phyloP scores from a whole-genome alignment of 495 filamentous ascomycete genomes.

The Sabuloglossum arenarium region DNA sequence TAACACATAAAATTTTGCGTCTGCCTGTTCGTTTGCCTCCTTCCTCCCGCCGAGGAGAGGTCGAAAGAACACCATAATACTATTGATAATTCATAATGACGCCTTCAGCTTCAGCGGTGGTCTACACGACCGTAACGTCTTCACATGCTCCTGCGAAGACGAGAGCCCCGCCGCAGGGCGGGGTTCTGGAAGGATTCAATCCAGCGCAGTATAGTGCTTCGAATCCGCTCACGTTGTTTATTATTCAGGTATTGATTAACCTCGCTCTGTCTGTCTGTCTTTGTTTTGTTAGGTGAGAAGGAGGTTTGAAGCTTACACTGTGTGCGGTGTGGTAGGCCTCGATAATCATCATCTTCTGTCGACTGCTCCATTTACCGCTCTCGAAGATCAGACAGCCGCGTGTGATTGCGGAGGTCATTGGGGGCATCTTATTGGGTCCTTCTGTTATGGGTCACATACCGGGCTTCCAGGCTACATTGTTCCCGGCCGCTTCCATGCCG shows the following conservation, averaged over 20 bases:
- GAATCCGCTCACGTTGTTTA: slow-evolving; percentile 85
- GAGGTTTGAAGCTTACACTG: slow-evolving; percentile 12
- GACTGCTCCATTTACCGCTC: slow-evolving; percentile 63
- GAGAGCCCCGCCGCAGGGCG: slow-evolving; percentile 33
- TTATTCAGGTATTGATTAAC: slow-evolving; percentile 93
- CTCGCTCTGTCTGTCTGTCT: slow-evolving; percentile 1
- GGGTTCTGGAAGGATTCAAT: slow-evolving; percentile 55
- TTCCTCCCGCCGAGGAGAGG: too few relatives aligned
- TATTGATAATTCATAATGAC: too few relatives aligned
- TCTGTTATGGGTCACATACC: slow-evolving; percentile 72
- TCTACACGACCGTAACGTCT: slow-evolving; percentile 10
- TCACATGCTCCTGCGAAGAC: slow-evolving; percentile 12
- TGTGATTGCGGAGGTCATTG: slow-evolving; percentile 92
- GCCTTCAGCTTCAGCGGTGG: slow-evolving; percentile 4
- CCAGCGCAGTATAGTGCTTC: slow-evolving; percentile 47
- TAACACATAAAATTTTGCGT: too few relatives aligned
- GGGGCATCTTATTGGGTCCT: slow-evolving; percentile 75
- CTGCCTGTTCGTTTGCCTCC: too few relatives aligned
- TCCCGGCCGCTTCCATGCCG: slow-evolving; percentile 52
- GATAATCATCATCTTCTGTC: slow-evolving; percentile 83
- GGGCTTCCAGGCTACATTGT: slow-evolving; percentile 57
- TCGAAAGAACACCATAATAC: too few relatives aligned
- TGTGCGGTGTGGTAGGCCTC: slow-evolving; percentile 30
- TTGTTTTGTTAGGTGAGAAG: slow-evolving; percentile 1
- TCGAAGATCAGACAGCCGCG: slow-evolving; percentile 74